Evolutionary conservation across 768 basidiomycete species (phyloP).

Genomic region (Leccinum obscurum): DNA sequence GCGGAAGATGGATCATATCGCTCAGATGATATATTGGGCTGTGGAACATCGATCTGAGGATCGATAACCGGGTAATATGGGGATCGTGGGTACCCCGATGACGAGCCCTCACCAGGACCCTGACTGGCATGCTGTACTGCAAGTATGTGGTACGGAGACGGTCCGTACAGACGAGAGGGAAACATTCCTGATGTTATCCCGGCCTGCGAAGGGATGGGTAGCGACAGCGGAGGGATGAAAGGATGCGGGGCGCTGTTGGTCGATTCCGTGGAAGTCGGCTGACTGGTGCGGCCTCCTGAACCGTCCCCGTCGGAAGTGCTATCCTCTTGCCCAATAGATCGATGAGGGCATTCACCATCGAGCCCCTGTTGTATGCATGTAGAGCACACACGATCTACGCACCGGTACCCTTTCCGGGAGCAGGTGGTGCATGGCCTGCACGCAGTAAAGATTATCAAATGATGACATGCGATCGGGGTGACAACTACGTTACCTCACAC

Average conservation of each 20-base stretch:
- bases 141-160: constrained; percentile 31
- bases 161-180: constrained; percentile 29
- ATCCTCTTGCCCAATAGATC: constrained; percentile 23
- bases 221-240: constrained; percentile 15
- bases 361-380: constrained; percentile 45
- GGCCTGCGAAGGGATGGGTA: constrained; percentile 19
- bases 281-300: constrained; percentile 4
- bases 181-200: constrained; percentile 23
- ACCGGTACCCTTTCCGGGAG: constrained; percentile 50
- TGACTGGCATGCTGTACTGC: constrained; percentile 23
- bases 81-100: constrained; percentile 26
- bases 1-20: constrained; percentile 31
- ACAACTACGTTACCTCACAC: constrained; percentile 43
- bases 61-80: constrained; percentile 44
- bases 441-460: constrained; percentile 10
- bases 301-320: constrained; percentile 27
- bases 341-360: constrained; percentile 48
- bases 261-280: constrained; percentile 5
- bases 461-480: constrained; percentile 1
- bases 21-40: constrained; percentile 35
- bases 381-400: constrained; percentile 49
- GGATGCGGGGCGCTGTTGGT: constrained; percentile 7
- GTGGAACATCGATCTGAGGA: constrained; percentile 35
- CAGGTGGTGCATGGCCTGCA: constrained; percentile 52
- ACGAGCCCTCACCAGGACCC: constrained; percentile 23